Evolutionary conservation across 2,329 filamentous ascomycete species (phyloP), one percentile per base, ranked within the genome.

Genomic region (Tolypocladium pustulatum): DNA sequence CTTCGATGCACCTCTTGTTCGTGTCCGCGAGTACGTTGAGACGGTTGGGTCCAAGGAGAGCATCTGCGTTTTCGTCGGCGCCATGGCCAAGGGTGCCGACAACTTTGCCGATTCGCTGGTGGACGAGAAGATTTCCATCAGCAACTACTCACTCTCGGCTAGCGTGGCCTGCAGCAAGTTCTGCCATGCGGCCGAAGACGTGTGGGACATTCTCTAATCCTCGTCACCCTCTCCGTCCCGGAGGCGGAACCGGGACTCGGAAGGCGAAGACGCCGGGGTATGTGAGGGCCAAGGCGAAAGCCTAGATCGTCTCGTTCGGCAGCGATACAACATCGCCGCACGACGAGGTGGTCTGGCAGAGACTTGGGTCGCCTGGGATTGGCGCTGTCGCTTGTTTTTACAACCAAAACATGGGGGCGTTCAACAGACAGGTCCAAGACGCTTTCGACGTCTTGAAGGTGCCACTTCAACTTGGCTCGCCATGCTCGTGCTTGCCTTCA

Each of bases 111-210:
- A 99, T 71, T 83, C 84, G 46, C 91, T 89, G 75, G 95, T 97
- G 68, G 93, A 97, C 71, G 94, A 99, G 76, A 90, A 95, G 69
- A 97, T 99, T 71, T 91, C 89, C 67, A 97, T 99, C 77, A 97
- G 93, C 81, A 96, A 97, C 75, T 99, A 90, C 81, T 96, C 92
- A 70, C 81, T 99, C 63, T 96, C 91, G 69, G 94, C 94, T 61
- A 97, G 93, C 78, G 94, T 99, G 62, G 93, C 94, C 51, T 99
- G 94, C 82, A 97, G 93, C 84, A 99, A 97, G 75, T 97, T 99
- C 80, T 97, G 94, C 76, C 94, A 99, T 75, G 94, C 93, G 46
- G 93, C 92, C 51, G 94, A 99, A 76, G 94, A 99, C 73, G 88
- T 88, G 40, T 99, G 94, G 94, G 86, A 90, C 70, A 89, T 99